Conservation (phyloP, 2,329 filamentous ascomycete species). For the Phyllosticta paracitricarpa region DNA sequence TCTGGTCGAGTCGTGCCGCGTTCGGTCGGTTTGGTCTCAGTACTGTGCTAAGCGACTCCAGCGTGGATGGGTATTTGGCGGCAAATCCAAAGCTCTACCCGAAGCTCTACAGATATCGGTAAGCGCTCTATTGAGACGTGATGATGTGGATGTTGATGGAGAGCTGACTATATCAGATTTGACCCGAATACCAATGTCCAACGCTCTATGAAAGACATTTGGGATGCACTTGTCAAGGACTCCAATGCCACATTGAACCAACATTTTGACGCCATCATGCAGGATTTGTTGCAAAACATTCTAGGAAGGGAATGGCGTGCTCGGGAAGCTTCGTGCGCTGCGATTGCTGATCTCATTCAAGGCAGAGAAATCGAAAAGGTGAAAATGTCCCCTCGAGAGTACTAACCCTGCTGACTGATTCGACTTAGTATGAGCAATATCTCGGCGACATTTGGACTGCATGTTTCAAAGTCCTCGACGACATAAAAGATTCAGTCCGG, state of each 20-base stretch:
- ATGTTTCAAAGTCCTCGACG: conserved; percentile 85
- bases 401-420: conserved; percentile 9
- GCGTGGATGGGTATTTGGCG: conserved; percentile 53
- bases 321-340: conserved; percentile 82
- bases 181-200: conserved; percentile 92
- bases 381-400: neutral
- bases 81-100: conserved; percentile 91
- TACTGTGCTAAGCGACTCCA: conserved; percentile 80
- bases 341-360: conserved; percentile 78
- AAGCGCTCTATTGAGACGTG: neutral
- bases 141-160: neutral
- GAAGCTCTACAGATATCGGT: conserved; percentile 81
- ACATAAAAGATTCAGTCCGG: conserved; percentile 87
- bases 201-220: conserved; percentile 94
- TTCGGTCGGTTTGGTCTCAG: conserved; percentile 92
- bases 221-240: conserved; percentile 92
- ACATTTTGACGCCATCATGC: conserved; percentile 82
- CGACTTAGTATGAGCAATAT: conserved; percentile 62
- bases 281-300: conserved; percentile 76
- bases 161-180: conserved; percentile 41
- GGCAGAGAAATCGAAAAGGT: conserved; percentile 52
- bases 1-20: conserved; percentile 93
- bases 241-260: conserved; percentile 63
- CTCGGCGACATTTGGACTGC: conserved; percentile 77
- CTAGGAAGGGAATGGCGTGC: conserved; percentile 89